Percentiles rank a stretch among this genome's conserved stretches.
phyloP scores from a whole-genome alignment of 371 early-diverging fungal genomes.

The Funneliformis caledonium region DNA sequence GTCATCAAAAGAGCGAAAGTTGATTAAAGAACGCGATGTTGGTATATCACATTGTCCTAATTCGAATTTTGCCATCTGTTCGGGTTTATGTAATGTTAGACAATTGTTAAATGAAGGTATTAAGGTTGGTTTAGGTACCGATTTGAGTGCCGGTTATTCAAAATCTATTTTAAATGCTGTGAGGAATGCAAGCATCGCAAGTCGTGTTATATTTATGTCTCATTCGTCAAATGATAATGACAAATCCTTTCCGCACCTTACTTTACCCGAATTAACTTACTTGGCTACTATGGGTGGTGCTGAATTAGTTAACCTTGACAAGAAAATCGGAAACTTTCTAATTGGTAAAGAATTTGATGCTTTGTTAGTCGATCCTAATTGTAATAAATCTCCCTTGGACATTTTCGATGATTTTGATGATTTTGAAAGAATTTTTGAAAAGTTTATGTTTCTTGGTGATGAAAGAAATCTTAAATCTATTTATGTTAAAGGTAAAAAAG shows the following conservation, averaged over 20 bases:
- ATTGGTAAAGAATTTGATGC: slow-evolving; percentile 91
- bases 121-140: slow-evolving; percentile 91
- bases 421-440: slow-evolving; percentile 39
- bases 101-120: slow-evolving; percentile 69
- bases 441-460: slow-evolving; percentile 42
- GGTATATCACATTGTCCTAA: slow-evolving; percentile 92
- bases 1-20: slow-evolving; percentile 67
- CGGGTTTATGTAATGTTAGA: slow-evolving; percentile 84
- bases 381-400: slow-evolving; percentile 53
- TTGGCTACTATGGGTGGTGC: slow-evolving; percentile 94
- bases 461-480: slow-evolving; percentile 42
- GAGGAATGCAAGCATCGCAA: slow-evolving; percentile 78
- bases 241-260: slow-evolving; percentile 49
- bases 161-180: slow-evolving; percentile 87
- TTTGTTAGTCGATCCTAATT: slow-evolving; percentile 69
- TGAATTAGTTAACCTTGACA: slow-evolving; percentile 69
- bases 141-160: slow-evolving; percentile 87
- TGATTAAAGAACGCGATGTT: slow-evolving; percentile 63
- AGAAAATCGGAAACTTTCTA: slow-evolving; percentile 79
- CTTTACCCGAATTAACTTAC: slow-evolving; percentile 74
- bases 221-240: slow-evolving; percentile 32
- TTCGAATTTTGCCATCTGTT: slow-evolving; percentile 84
- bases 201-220: slow-evolving; percentile 55
- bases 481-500: slow-evolving; percentile 38
- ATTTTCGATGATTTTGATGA: slow-evolving; percentile 56